Evolutionary conservation across 441 rosid genomes (phyloP), one percentile per base, ranked within the genome.

Genomic region (Biscutella auriculata): DNA sequence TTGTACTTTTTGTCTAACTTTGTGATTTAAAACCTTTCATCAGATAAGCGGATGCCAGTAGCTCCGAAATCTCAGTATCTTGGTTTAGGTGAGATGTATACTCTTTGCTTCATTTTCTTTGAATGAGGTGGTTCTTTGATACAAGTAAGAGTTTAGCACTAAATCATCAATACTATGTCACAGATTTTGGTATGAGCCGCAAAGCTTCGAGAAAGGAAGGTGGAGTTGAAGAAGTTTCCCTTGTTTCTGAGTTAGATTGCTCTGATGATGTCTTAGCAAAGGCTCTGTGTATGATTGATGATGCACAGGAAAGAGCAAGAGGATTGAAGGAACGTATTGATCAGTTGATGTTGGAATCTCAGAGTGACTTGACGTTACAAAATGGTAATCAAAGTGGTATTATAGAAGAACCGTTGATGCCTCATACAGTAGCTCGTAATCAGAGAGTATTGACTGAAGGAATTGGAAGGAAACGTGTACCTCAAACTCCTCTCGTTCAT

Each of bases 271-370:
- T 59, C 47, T 17, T 67, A 48, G 91, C 69, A 58, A 70, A 74
- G 56, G 67, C 75, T 23, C 79, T 87, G 52, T 51, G 70, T 53
- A 81, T 77, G 77, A 75, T 88, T 68, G 87, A 81, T 61, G 67
- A 62, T 52, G 70, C 74, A 8, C 81, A 81, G 41, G 70, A 69
- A 4, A 72, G 63, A 61, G 66, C 79, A 21, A 62, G 62, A 14
- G 65, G 63, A 43, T 54, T 81, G 70, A 82, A 58, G 73, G 60
- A 56, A 11, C 82, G 82, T 28, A 69, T 81, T 33, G 91, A 79
- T 47, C 78, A 76, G 73, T 77, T 82, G 64, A 51, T 65, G 51
- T 48, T 52, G 48, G 83, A 82, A 55, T 46, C 67, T 34, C 51
- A 70, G 54, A 62, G 19, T 26, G 56, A 51, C 29, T 8, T 43